Evolutionary conservation across 306 rosid species (phyloP).

Genomic region (Prinsepia uniflora): DNA sequence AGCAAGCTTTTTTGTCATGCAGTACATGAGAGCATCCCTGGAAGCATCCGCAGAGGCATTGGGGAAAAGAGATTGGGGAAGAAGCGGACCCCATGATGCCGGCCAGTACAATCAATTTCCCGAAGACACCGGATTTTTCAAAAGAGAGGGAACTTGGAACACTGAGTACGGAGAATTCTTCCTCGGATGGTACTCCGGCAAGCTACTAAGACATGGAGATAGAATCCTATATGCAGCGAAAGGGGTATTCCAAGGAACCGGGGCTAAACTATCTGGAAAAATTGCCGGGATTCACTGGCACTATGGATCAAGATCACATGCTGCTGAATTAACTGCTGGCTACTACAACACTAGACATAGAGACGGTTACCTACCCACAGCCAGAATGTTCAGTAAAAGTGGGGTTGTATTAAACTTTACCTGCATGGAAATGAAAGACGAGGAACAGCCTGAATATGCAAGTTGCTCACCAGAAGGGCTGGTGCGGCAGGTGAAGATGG

Average conservation of each 20-base stretch:
- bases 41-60: slow-evolving; percentile 69
- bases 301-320: slow-evolving; percentile 71
- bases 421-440: slow-evolving; percentile 93
- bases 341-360: slow-evolving; percentile 68
- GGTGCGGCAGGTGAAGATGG: slow-evolving; percentile 70
- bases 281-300: slow-evolving; percentile 97
- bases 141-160: slow-evolving; percentile 76
- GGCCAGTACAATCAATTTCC: slow-evolving; percentile 82
- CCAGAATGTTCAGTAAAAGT: slow-evolving; percentile 59
- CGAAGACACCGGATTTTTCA: slow-evolving; percentile 72
- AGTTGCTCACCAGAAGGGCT: slow-evolving; percentile 84
- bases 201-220: slow-evolving; percentile 74
- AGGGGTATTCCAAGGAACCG: slow-evolving; percentile 53
- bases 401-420: slow-evolving; percentile 73
- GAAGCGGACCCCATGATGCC: slow-evolving; percentile 70
- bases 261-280: slow-evolving; percentile 74
- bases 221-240: slow-evolving; percentile 61
- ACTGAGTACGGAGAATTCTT: slow-evolving; percentile 73
- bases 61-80: slow-evolving; percentile 86
- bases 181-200: slow-evolving; percentile 75
- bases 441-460: slow-evolving; percentile 59
- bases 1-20: slow-evolving; percentile 32
- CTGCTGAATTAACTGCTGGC: slow-evolving; percentile 85
- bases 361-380: slow-evolving; percentile 65
- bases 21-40: slow-evolving; percentile 87